Evolutionary conservation across 2,329 filamentous ascomycete genomes (phyloP), one percentile per base, ranked within the genome.

Genomic region (Didymosphaeria variabile): DNA sequence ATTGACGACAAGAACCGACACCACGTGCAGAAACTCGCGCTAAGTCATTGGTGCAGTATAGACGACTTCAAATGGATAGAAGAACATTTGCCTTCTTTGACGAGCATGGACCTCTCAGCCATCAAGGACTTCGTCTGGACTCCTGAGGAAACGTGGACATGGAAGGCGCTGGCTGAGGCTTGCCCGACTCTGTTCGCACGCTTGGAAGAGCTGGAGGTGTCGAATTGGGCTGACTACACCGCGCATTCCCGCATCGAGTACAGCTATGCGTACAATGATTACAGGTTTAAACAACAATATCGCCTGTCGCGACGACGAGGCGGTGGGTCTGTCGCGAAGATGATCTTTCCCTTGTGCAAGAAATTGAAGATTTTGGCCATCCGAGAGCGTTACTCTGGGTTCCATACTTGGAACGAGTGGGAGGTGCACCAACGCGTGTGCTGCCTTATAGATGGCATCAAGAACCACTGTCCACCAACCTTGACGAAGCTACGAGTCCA

Each of bases 51-150:
- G 72, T 67, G 67, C 46, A 73, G 73, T 57, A 70, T 77, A 34
- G 72, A 67, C 38, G 77, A 79, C 62, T 77, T 79, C 54, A 56
- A 67, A 46, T 79, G 77, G 77, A 72, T 78, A 50, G 63, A 76
- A n/a, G 62, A 69, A n/a, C 76, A 75, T 49, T 67, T 79, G n/a
- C 76, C 76, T 2, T 66, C 66, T 2, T 65, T 79, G 13, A 68
- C 59, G 0, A 68, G 67, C 46, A 67, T 79, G 12, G 76, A 79
- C 58, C 62, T 79, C 15, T 72, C 73, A 2, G 69, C 74, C 38
- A 74, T 79, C 59, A 78, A 76, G 56, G 77, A 79, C 61, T 75
- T 79, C 60, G 70, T 77, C 12, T 77, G 72, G 72, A 76, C 73
- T 1, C 74, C 74, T 2, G 75, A 74, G 55, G 71, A 77, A 63